A percentile compares a stretch with the other conserved stretches of the same genome.
Evolutionary conservation across 108 stramenopile species (phyloP).

Genomic region (Fragilariopsis cylindrus): DNA sequence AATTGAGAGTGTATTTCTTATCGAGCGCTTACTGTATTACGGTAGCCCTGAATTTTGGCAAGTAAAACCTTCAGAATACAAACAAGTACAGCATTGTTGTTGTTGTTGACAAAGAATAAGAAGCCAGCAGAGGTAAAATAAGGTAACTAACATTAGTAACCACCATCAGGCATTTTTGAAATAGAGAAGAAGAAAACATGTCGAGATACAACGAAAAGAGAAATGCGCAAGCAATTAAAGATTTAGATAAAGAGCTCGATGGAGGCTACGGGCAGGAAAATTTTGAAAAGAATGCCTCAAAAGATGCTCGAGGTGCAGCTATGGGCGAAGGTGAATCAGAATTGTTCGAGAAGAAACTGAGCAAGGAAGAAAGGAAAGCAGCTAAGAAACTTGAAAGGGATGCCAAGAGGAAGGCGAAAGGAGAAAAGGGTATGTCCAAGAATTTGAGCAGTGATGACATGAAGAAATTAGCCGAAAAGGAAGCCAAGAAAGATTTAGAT

Average conservation of each 20-base stretch:
- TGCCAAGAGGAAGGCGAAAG: constrained; percentile 86
- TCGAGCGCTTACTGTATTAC: no score
- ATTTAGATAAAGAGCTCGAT: constrained; percentile 70
- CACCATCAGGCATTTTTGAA: no score
- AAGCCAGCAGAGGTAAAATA: no score
- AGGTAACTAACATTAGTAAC: no score
- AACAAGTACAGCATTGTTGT: no score
- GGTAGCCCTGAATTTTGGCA: no score
- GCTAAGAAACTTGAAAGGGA: constrained; percentile 83
- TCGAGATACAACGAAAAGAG: constrained; percentile 67
- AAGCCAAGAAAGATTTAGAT: constrained; percentile 14
- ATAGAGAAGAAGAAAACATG: constrained; percentile 23
- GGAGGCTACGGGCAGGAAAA: constrained; percentile 70
- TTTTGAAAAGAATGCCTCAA: constrained; percentile 42
- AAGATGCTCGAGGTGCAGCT: constrained; percentile 79
- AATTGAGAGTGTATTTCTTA: no score
- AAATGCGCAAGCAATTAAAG: constrained; percentile 56
- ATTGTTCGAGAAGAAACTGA: constrained; percentile 89
- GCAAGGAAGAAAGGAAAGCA: constrained; percentile 93
- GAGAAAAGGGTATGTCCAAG: constrained; percentile 20
- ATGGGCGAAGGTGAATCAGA: constrained; percentile 92
- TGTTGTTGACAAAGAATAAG: no score
- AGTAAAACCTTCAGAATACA: no score
- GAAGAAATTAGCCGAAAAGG: constrained; percentile 52
- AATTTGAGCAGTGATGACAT: constrained; percentile 28